Base-by-base conservation (phyloP, 345 rosid genomes). In the Linum tenue region DNA sequence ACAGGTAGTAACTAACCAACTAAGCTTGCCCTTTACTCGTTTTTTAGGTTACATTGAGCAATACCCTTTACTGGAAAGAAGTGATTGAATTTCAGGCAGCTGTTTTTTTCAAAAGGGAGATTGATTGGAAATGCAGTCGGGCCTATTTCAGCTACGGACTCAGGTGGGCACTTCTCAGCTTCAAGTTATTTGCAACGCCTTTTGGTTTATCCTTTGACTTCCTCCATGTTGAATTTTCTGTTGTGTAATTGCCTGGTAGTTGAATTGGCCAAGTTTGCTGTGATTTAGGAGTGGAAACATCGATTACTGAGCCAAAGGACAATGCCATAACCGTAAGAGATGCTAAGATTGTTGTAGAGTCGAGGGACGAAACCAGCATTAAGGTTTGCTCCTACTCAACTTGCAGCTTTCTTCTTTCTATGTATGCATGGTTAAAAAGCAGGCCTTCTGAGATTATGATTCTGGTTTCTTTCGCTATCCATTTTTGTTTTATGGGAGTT, bases 301-400 rank as follows among this genome's bases (percentile, higher is more conserved):
- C 87, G 11, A 75, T 85, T 56, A 58, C 82, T 1, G 84, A 79
- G 53, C 67, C 77, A 10, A 75, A 77, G 60, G 85, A 77, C 58
- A 73, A 66, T 40, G 63, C 60, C 51, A 70, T 83, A 65, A 64
- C 79, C 3, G 68, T 83, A 70, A 75, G 75, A 68, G 77, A 83
- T 70, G 91, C 77, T 41, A 69, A 75, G 78, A 43, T 83, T 58
- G 67, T 64, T 65, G 75, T 80, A 42, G 88, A 82, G 64, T 81
- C 86, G 56, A 81, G 50, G 50, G 77, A 69, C 10, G 81, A 77
- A 70, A 67, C 71, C 64, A 77, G 77, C 75, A 77, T 86, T 55
- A 82, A 83, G 85, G 91, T 81, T 66, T 2, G 4, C 7, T 17
- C 5, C 14, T 59, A 11, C 62, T 35, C 15, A 59, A 8, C 16